Percentiles rank a stretch among this genome's conserved stretches.
Conservation (phyloP, 768 basidiomycete species). For the Russula sp. region DNA sequence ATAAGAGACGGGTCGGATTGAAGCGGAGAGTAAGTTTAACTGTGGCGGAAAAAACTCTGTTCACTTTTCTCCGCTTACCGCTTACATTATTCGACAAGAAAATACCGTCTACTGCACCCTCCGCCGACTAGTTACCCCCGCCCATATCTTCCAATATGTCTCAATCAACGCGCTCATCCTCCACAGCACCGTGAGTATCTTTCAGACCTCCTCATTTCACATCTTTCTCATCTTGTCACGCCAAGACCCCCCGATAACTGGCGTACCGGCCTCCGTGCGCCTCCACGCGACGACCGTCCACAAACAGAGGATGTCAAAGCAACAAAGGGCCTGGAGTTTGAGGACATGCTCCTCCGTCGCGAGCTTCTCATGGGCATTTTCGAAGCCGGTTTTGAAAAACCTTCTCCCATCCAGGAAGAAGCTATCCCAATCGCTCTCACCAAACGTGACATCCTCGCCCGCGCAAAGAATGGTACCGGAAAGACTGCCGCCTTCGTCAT, state of each 20-base stretch:
- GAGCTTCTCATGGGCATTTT: constrained; percentile 99
- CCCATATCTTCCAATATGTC: constrained; percentile 20
- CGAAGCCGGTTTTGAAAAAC: constrained; percentile 95
- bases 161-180: constrained; percentile 30
- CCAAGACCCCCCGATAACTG: constrained; percentile 44
- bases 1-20: constrained; percentile 30
- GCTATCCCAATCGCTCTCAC: constrained; percentile 94
- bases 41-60: neutral
- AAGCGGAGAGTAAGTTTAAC: constrained; percentile 25
- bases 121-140: neutral
- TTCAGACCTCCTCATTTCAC: neutral
- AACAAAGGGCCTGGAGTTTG: constrained; percentile 92
- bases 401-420: constrained; percentile 98
- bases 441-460: constrained; percentile 90
- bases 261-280: constrained; percentile 76
- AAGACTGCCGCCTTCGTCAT: constrained; percentile 99
- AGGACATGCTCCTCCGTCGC: constrained; percentile 87
- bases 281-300: constrained; percentile 88
- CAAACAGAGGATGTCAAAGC: constrained; percentile 97
- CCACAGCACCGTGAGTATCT: constrained; percentile 29
- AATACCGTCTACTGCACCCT: neutral
- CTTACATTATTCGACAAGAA: neutral
- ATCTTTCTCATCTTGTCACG: neutral
- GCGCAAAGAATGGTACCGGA: constrained; percentile 95
- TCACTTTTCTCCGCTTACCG: neutral